Base-by-base conservation (phyloP, 2,329 filamentous ascomycete species). In the Epichloe festucae region DNA sequence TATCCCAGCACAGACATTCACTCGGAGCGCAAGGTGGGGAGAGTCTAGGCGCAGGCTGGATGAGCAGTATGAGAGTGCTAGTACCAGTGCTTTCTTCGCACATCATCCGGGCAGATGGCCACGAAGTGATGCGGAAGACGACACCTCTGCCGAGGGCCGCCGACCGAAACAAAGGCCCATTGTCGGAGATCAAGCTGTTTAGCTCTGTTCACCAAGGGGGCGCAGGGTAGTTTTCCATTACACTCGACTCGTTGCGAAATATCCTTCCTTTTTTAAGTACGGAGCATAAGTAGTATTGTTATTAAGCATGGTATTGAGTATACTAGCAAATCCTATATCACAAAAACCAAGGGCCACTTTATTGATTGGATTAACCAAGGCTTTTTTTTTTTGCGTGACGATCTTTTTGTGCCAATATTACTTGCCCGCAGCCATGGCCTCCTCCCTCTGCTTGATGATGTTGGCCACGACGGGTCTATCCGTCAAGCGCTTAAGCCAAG, bases 1-100 rank as follows among this genome's bases (percentile, higher is more conserved):
- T 23, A 53, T 55, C 14, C 54, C 56, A 0, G 54, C 55, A 2
- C 58, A 57, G 47, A 65, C 63, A 0, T 15, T 65, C 12, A 57
- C 58, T 2, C 52, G 56, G 35, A 57, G 51, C 49, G 63, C 54
- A 19, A 60, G 61, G 2, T 65, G 63, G 63, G 63, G 63, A 41
- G 52, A 50, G 15, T 57, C 55, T 31, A 55, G 56, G 46, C 53
- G 56, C 46, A 55, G 56, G 42, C 23, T 52, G 46, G 17, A 46
- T 12, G 35, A 50, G 42, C 34, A 31, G 11, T 23, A 36, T 36
- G 48, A 44, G 12, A 12, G 19, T 35, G 48, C 36, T 36, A 17
- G 35, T 11, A 21, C 17, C 34, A 15, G 34, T 23, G 46, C 23
- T n/a, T 45, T 49, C 35, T 49, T 39, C 5, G 23, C 46, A 35